phyloP scores from a whole-genome alignment of 2,329 filamentous ascomycete genomes.

The Colletotrichum euphorbiae region DNA sequence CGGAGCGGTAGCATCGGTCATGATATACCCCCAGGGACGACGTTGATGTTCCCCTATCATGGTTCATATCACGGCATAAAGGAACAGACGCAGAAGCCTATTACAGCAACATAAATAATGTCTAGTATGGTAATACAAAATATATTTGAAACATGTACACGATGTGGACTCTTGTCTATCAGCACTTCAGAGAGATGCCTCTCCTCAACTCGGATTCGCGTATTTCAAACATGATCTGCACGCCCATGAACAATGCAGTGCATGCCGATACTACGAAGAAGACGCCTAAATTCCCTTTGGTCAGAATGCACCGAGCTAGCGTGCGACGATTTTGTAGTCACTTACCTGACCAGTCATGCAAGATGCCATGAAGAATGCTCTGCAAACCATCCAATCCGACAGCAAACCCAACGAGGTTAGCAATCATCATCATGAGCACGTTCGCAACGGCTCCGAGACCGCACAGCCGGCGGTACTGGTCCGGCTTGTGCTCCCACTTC shows the following conservation, averaged over 20 bases:
- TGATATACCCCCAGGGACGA: constrained; percentile 25
- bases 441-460: constrained; percentile 85
- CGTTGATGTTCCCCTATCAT: constrained; percentile 1
- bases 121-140: constrained; percentile 21
- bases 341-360: constrained; percentile 78
- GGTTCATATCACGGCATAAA: not conserved
- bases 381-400: constrained; percentile 89
- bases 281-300: constrained; percentile 61
- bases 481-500: constrained; percentile 77
- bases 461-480: constrained; percentile 82
- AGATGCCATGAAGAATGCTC: constrained; percentile 79
- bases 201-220: constrained; percentile 84
- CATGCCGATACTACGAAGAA: constrained; percentile 80
- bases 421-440: constrained; percentile 93
- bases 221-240: constrained; percentile 97
- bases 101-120: not conserved
- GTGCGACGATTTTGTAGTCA: not conserved
- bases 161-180: constrained; percentile 24
- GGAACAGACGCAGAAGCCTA: constrained; percentile 3
- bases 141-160: constrained; percentile 3
- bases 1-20: constrained; percentile 15
- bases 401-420: constrained; percentile 95
- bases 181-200: constrained; percentile 88
- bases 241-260: constrained; percentile 81
- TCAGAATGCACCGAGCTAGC: not conserved